Evolutionary conservation across 2,329 filamentous ascomycete species (phyloP), one percentile per base, ranked within the genome.

Genomic region (Fusarium chlamydosporum): DNA sequence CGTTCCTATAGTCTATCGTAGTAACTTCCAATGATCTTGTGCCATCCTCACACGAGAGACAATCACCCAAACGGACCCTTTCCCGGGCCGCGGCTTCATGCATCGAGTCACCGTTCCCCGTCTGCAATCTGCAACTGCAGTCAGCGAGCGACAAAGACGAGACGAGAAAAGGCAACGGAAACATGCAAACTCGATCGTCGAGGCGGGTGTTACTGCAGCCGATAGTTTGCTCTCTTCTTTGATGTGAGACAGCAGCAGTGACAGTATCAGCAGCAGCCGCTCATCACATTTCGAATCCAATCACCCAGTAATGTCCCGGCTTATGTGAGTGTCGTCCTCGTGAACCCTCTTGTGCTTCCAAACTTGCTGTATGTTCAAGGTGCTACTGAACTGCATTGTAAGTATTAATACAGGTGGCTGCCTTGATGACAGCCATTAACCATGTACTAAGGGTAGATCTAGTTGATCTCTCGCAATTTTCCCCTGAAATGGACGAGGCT

Each of bases 21-120:
- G 18, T 15, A 20, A 13, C 33, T 42, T 61, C 56, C 61, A 74
- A 70, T 71, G 50, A 67, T 47, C 42, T 59, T 45, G 46, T 38
- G n/a, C 18, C 66, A 38, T 56, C 27, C n/a, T 46, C 37, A 57
- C 53, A 64, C 31, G 33, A 43, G 56, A 46, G 27, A 34, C 31
- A 40, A 43, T 35, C 27, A 20, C 16, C 66, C 66, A 67, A 46
- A 52, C 67, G 67, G 67, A 48, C 54, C 33, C 23, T 56, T 35
- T 70, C 34, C 67, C 67, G 42, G 42, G 16, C 23, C 10, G 43
- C 67, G 64, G 65, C 67, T 70, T 56, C 50, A 37, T 52, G 67
- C 65, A 67, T 67, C 58, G 53, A 67, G 65, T 68, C 57, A 51
- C 47, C 34, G 41, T 26, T 56, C 45, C 47, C 34, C 50, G 41